These are phyloP conservation scores for Boletus edulis DNA, from an alignment of 768 basidiomycete species.

Conservation along the genomic window DNA sequence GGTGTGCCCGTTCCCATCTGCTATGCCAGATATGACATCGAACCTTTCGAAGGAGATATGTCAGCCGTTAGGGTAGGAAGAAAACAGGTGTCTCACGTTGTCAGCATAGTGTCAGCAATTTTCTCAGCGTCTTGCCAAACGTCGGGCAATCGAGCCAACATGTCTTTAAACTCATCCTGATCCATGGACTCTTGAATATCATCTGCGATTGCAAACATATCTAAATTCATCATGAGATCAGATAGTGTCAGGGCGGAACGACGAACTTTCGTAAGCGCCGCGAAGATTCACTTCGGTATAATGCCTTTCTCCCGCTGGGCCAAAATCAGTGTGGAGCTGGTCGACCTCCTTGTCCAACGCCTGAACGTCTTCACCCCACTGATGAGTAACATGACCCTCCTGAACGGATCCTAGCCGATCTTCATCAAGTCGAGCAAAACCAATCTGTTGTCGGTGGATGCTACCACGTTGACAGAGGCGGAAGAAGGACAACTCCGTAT, in stretches of 20 bases:
- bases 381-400: slow-evolving; percentile 15
- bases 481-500: slow-evolving; percentile 37
- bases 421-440: slow-evolving; percentile 10
- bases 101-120: slow-evolving; percentile 54
- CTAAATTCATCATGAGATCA: slow-evolving; percentile 31
- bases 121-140: slow-evolving; percentile 55
- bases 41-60: slow-evolving; percentile 39
- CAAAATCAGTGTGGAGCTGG: slow-evolving; percentile 35
- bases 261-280: slow-evolving; percentile 55
- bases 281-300: slow-evolving; percentile 48
- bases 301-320: slow-evolving; percentile 45
- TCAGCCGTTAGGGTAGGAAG: background rate
- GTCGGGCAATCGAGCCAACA: slow-evolving; percentile 51
- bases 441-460: slow-evolving; percentile 43
- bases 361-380: slow-evolving; percentile 42
- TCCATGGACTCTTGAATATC: slow-evolving; percentile 33
- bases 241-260: background rate
- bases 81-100: slow-evolving; percentile 43
- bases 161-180: slow-evolving; percentile 41
- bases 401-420: slow-evolving; percentile 5
- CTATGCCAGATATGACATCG: slow-evolving; percentile 58
- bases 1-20: slow-evolving; percentile 42
- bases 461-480: slow-evolving; percentile 48
- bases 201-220: slow-evolving; percentile 36
- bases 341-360: slow-evolving; percentile 31